Conservation (phyloP, 345 rosid genomes). For the Rhodamnia rubescens region DNA sequence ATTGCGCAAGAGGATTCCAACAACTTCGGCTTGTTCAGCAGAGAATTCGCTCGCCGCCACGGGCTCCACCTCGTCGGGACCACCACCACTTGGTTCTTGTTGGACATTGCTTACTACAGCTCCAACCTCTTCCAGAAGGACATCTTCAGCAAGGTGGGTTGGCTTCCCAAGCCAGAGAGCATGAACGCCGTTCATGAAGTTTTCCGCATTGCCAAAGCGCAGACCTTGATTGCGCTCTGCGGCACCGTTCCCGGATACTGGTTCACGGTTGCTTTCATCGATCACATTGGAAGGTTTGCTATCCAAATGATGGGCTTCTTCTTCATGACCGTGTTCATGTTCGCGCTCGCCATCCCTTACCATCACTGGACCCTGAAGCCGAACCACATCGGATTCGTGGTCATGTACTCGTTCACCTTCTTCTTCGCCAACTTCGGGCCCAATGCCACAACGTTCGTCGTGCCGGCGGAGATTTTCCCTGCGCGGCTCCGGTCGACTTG, state of each 20-base stretch:
- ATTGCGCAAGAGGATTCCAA: background rate
- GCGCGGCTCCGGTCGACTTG: constrained; percentile 57
- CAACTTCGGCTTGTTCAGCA: constrained; percentile 20
- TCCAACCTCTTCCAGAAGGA: constrained; percentile 36
- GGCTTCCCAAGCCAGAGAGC: constrained; percentile 27
- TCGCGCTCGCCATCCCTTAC: constrained; percentile 59
- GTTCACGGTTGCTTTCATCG: constrained; percentile 51
- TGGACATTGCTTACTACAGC: constrained; percentile 35
- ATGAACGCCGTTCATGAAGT: constrained; percentile 51
- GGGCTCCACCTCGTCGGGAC: constrained; percentile 26
- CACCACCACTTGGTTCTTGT: constrained; percentile 28
- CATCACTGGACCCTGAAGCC: constrained; percentile 30
- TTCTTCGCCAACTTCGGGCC: constrained; percentile 65
- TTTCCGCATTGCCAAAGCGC: constrained; percentile 33
- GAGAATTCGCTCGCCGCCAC: constrained; percentile 20
- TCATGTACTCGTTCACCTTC: constrained; percentile 41
- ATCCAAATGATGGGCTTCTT: constrained; percentile 57
- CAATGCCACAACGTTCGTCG: constrained; percentile 50
- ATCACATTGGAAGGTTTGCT: constrained; percentile 37
- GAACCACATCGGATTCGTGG: constrained; percentile 33
- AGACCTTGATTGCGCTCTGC: constrained; percentile 44
- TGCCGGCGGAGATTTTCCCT: constrained; percentile 56
- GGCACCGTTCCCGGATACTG: constrained; percentile 67
- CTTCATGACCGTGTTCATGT: constrained; percentile 54
- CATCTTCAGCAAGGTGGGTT: constrained; percentile 33